Conservation (phyloP, 1,284 basidiomycete genomes). For the Laetiporus sulphureus region DNA sequence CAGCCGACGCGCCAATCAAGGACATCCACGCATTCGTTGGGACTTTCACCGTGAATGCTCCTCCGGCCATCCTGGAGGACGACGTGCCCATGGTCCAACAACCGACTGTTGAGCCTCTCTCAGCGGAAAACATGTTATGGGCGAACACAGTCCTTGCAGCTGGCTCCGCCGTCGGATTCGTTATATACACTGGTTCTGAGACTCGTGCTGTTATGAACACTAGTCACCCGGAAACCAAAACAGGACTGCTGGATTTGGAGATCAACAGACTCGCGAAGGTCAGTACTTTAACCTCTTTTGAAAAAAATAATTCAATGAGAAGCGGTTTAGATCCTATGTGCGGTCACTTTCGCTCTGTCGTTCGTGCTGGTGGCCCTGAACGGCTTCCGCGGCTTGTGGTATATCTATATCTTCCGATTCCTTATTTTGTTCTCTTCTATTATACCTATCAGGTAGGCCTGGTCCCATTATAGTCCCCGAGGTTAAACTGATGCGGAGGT, state of each 20-base stretch:
- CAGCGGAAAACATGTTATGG: slow-evolving; percentile 95
- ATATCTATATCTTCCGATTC: slow-evolving; percentile 95
- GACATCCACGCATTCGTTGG: slow-evolving; percentile 97
- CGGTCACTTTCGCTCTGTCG: slow-evolving; percentile 90
- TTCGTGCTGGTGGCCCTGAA: slow-evolving; percentile 91
- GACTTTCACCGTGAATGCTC: slow-evolving; percentile 75
- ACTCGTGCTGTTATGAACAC: slow-evolving; percentile 99
- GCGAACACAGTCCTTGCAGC: slow-evolving; percentile 97
- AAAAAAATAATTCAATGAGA: neutral
- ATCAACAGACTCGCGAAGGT: slow-evolving; percentile 96
- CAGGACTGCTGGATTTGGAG: slow-evolving; percentile 88
- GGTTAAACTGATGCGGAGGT: neutral
- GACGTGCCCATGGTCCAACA: slow-evolving; percentile 51
- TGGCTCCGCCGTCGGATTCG: slow-evolving; percentile 87
- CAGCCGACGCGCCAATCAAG: slow-evolving; percentile 92
- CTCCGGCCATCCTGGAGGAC: slow-evolving; percentile 35
- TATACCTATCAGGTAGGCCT: slow-evolving; percentile 96
- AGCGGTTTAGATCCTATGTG: slow-evolving; percentile 74
- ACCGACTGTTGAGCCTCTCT: slow-evolving; percentile 71
- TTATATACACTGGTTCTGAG: slow-evolving; percentile 92
- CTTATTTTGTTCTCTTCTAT: slow-evolving; percentile 98
- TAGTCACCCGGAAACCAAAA: slow-evolving; percentile 93
- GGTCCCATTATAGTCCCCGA: slow-evolving; percentile 8
- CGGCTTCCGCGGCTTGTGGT: slow-evolving; percentile 95
- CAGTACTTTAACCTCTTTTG: slow-evolving; percentile 10